These are phyloP conservation scores for Lyophyllum decastes DNA, from an alignment of 768 basidiomycete genomes.

Conservation along the genomic window DNA sequence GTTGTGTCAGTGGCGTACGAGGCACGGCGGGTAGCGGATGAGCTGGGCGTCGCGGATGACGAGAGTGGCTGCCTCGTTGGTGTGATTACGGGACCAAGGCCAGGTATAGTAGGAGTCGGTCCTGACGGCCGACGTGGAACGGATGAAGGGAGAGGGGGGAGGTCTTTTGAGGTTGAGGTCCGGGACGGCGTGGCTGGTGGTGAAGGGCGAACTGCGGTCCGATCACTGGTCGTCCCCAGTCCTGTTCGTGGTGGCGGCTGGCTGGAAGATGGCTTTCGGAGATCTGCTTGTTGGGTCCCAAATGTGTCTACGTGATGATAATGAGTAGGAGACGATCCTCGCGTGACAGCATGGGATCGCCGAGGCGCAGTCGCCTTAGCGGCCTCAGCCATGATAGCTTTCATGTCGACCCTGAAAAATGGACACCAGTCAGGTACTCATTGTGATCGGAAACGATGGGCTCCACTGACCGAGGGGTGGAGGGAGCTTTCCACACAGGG, in stretches of 20 bases:
- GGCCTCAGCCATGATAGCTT: constrained; percentile 81
- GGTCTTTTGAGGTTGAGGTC: neutral
- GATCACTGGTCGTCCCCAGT: constrained; percentile 6
- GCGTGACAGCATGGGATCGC: constrained; percentile 3
- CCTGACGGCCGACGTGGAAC: constrained; percentile 23
- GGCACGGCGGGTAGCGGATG: constrained; percentile 39
- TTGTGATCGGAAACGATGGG: neutral
- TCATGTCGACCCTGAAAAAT: constrained; percentile 74
- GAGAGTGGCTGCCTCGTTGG: constrained; percentile 50
- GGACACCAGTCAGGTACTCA: constrained; percentile 9
- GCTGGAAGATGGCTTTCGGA: neutral
- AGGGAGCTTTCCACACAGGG: constrained; percentile 50
- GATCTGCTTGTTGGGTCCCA: constrained; percentile 3
- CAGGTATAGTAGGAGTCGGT: constrained; percentile 24
- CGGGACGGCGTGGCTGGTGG: constrained; percentile 10
- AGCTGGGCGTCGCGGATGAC: constrained; percentile 18
- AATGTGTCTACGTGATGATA: neutral
- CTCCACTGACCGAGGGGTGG: constrained; percentile 49
- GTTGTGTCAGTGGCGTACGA: constrained; percentile 39
- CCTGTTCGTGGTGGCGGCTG: constrained; percentile 1
- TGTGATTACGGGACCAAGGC: constrained; percentile 65
- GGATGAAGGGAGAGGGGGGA: constrained; percentile 8
- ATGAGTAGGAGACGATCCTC: neutral
- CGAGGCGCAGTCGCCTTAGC: constrained; percentile 16
- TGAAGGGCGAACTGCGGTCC: constrained; percentile 3